phyloP scores from a whole-genome alignment of 768 basidiomycete species.

The Steccherinum ochraceum region DNA sequence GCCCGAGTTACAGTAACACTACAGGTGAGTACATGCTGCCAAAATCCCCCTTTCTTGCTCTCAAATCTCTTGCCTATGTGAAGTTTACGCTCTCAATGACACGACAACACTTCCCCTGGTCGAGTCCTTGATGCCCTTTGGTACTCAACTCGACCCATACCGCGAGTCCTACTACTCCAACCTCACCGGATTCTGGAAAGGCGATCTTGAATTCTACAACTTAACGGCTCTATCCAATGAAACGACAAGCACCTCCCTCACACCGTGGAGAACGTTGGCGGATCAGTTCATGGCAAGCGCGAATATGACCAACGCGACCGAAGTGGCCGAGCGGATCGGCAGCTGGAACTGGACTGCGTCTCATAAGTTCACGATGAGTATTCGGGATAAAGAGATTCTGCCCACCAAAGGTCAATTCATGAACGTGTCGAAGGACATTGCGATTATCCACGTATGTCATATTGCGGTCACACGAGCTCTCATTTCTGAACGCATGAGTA shows the following conservation, averaged over 20 bases:
- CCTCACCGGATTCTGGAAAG: conserved; percentile 74
- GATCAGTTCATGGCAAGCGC: conserved; percentile 41
- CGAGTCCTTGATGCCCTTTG: conserved; percentile 40
- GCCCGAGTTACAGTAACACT: conserved; percentile 64
- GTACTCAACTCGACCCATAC: conserved; percentile 36
- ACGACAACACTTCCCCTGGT: conserved; percentile 39
- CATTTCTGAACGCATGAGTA: conserved; percentile 20
- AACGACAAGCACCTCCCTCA: conserved; percentile 25
- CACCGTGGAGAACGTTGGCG: conserved; percentile 47
- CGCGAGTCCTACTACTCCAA: conserved; percentile 63
- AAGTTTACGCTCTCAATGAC: conserved; percentile 41
- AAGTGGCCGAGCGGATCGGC: conserved; percentile 40
- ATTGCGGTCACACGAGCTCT: neutral
- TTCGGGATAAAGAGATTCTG: conserved; percentile 50
- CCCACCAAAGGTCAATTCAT: conserved; percentile 23
- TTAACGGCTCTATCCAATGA: conserved; percentile 41
- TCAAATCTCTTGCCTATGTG: neutral
- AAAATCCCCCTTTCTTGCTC: neutral
- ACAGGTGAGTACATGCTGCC: conserved; percentile 52
- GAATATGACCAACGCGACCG: conserved; percentile 51
- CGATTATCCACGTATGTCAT: conserved; percentile 57
- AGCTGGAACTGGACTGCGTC: conserved; percentile 69
- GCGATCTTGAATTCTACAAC: conserved; percentile 55
- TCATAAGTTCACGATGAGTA: conserved; percentile 56
- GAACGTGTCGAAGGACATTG: conserved; percentile 36